Evolutionary conservation across 176 grass and related monocot genomes (phyloP).

Genomic region (Triticum turgidum): DNA sequence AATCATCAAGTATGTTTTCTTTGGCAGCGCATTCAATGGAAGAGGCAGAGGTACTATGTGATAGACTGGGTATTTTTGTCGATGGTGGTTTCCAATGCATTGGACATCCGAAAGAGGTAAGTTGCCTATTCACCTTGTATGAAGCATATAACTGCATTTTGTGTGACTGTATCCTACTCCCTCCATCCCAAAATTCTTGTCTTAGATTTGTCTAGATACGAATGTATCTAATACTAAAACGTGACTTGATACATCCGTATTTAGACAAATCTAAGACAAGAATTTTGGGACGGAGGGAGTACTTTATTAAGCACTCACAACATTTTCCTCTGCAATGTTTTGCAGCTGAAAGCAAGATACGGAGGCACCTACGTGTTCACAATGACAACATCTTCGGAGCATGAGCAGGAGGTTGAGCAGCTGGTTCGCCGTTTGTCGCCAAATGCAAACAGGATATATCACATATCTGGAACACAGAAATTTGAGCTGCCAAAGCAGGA

Average conservation of each 20-base stretch:
- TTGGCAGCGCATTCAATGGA: conserved; percentile 80
- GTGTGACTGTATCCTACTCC: neutral
- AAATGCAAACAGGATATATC: conserved; percentile 52
- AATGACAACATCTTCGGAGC: conserved; percentile 51
- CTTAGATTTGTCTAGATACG: no score
- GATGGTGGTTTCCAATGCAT: conserved; percentile 72
- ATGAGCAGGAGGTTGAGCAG: conserved; percentile 46
- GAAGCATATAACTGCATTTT: neutral
- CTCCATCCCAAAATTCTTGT: no score
- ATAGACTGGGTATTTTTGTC: conserved; percentile 62
- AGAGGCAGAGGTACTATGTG: conserved; percentile 70
- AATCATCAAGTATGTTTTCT: neutral
- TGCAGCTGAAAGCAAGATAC: conserved; percentile 59
- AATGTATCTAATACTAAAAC: no score
- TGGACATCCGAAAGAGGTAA: conserved; percentile 71
- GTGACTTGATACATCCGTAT: no score
- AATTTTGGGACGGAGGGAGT: no score
- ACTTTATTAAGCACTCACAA: neutral
- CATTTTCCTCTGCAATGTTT: neutral
- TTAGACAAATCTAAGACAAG: no score
- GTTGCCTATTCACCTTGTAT: neutral
- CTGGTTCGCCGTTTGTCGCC: conserved; percentile 42
- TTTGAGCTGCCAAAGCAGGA: conserved; percentile 61
- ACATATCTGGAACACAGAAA: conserved; percentile 63
- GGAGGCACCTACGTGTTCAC: conserved; percentile 55